Percentiles rank a stretch among this genome's conserved stretches.
These are phyloP conservation scores for Termitomyces sp. DNA, from an alignment of 768 basidiomycete genomes.

Conservation along the genomic window DNA sequence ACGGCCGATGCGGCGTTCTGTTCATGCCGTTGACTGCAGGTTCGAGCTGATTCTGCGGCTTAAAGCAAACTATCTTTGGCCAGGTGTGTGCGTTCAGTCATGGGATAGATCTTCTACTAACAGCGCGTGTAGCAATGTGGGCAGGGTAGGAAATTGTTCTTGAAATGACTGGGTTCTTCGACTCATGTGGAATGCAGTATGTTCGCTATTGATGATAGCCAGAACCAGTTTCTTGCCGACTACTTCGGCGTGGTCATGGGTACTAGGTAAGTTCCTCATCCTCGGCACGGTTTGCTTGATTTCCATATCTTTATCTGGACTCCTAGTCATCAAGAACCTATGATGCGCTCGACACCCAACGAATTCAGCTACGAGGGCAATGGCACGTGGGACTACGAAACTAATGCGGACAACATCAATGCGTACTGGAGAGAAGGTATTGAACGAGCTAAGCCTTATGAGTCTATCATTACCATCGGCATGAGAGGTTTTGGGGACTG, in stretches of 20 bases:
- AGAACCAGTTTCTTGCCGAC: slow-evolving; percentile 59
- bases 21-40: slow-evolving; percentile 21
- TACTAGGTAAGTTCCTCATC: slow-evolving; percentile 37
- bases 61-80: slow-evolving; percentile 71
- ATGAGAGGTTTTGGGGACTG: slow-evolving; percentile 61
- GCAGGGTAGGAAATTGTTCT: slow-evolving; percentile 21
- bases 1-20: not conserved
- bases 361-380: slow-evolving; percentile 54
- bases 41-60: slow-evolving; percentile 65
- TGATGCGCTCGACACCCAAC: slow-evolving; percentile 66
- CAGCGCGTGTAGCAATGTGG: slow-evolving; percentile 30
- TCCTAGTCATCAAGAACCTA: slow-evolving; percentile 62
- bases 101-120: not conserved
- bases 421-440: slow-evolving; percentile 58
- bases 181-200: slow-evolving; percentile 23
- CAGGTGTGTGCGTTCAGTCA: slow-evolving; percentile 30
- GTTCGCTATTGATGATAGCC: slow-evolving; percentile 54
- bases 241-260: slow-evolving; percentile 68
- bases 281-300: not conserved
- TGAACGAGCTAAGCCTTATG: slow-evolving; percentile 51
- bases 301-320: not conserved
- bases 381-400: slow-evolving; percentile 59
- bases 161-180: not conserved
- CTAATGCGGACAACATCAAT: slow-evolving; percentile 49
- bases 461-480: slow-evolving; percentile 60